These are phyloP conservation scores for Colletotrichum sp. DNA, from an alignment of 2,329 filamentous ascomycete genomes.

Conservation along the genomic window DNA sequence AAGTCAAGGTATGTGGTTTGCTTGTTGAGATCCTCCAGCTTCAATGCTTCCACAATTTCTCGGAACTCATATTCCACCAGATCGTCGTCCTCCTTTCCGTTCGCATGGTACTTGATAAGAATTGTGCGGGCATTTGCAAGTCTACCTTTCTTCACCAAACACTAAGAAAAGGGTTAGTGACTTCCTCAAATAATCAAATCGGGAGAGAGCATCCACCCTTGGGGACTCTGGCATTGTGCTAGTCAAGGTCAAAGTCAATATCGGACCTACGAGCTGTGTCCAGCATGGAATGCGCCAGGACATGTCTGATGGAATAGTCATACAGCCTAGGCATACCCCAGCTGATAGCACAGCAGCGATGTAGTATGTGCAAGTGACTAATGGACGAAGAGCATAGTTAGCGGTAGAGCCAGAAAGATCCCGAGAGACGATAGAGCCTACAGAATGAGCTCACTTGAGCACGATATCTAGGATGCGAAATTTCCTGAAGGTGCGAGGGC, in stretches of 20 bases:
- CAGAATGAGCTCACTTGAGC: neutral
- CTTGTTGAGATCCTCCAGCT: neutral
- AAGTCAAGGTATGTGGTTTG: neutral
- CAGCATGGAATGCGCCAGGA: neutral
- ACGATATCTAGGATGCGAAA: neutral
- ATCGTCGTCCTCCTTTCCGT: neutral
- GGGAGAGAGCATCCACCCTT: neutral
- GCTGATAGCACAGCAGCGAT: neutral
- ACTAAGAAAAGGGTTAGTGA: neutral
- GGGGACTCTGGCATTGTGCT: neutral
- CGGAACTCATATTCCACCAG: neutral
- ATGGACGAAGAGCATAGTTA: neutral
- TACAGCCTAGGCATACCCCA: neutral
- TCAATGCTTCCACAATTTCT: neutral
- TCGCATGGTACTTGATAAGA: neutral
- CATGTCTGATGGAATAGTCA: neutral
- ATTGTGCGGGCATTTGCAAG: neutral
- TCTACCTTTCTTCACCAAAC: neutral
- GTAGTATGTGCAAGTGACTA: neutral
- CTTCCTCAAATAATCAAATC: neutral
- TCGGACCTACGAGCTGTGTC: neutral
- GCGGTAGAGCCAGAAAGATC: neutral
- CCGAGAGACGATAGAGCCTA: neutral
- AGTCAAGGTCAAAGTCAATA: neutral
- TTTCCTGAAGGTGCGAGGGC: neutral